A percentile compares a stretch with the other conserved stretches of the same genome.
phyloP scores from a whole-genome alignment of 495 filamentous ascomycete species.

The Sordaria brevicollis region DNA sequence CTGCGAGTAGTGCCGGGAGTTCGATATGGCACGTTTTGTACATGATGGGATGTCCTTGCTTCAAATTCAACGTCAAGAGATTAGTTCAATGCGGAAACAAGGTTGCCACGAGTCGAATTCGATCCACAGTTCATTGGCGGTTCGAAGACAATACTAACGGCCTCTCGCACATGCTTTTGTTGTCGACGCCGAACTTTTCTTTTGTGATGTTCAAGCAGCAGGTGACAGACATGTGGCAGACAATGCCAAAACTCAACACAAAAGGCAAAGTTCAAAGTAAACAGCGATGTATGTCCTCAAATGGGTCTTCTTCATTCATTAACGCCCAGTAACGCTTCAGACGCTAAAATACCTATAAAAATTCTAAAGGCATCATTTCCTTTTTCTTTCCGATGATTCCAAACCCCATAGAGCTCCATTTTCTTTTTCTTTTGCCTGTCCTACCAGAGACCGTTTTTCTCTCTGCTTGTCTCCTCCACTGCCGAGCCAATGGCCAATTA shows the following conservation, averaged over 20 bases:
- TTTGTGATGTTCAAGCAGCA: not conserved
- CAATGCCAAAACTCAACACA: not conserved
- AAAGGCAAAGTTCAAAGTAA: not conserved
- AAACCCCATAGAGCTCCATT: not conserved
- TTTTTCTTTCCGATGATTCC: not conserved
- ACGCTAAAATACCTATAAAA: not conserved
- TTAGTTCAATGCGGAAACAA: not conserved
- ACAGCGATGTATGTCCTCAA: not conserved
- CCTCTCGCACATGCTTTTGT: not conserved
- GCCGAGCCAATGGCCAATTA: constrained; percentile 25
- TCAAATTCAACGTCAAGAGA: not conserved
- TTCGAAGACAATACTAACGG: not conserved
- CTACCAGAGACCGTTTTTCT: not conserved
- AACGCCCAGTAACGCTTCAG: not conserved
- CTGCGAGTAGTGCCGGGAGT: not conserved
- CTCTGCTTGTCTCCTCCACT: constrained; percentile 1
- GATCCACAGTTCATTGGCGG: not conserved
- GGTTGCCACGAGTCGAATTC: not conserved
- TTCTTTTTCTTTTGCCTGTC: not conserved
- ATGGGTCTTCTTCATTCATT: not conserved
- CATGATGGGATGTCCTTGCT: not conserved
- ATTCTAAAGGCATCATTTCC: not conserved
- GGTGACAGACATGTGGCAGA: not conserved
- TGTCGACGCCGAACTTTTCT: not conserved
- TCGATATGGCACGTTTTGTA: too few species aligned